These are phyloP conservation scores for Cercospora nicotianae DNA, from an alignment of 2,329 filamentous ascomycete genomes.

Conservation along the genomic window DNA sequence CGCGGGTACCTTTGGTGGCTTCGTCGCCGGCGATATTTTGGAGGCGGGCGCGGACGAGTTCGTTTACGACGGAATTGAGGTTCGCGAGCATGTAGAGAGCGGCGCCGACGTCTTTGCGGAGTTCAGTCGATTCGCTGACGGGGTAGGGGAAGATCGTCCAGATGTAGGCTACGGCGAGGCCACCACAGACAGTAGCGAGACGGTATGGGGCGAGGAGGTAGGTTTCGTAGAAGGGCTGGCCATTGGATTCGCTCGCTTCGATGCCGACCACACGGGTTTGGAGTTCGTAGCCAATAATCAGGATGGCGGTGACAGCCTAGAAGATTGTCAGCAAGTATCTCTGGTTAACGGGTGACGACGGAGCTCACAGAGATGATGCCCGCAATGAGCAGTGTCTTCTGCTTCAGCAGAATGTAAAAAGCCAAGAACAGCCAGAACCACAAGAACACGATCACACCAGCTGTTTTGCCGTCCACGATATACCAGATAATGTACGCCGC, in stretches of 20 bases:
- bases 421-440: constrained; percentile 65
- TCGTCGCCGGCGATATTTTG: constrained; percentile 57
- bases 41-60: constrained; percentile 63
- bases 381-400: constrained; percentile 62
- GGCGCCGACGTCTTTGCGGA: constrained; percentile 67
- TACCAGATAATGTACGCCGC: constrained; percentile 70
- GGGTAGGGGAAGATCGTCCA: constrained; percentile 77
- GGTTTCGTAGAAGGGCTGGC: constrained; percentile 68
- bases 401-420: constrained; percentile 69
- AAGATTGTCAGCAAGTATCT: not conserved
- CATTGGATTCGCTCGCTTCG: constrained; percentile 56
- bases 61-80: constrained; percentile 69
- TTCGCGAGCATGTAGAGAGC: constrained; percentile 72
- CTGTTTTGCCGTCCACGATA: constrained; percentile 63
- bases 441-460: constrained; percentile 67
- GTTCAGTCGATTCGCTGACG: constrained; percentile 67
- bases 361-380: constrained; percentile 55
- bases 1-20: constrained; percentile 52
- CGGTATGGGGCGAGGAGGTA: constrained; percentile 71
- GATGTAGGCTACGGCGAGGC: constrained; percentile 69
- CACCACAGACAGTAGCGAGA: constrained; percentile 65
- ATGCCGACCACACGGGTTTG: constrained; percentile 66
- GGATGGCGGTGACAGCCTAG: constrained; percentile 53
- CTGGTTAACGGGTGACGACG: not conserved
- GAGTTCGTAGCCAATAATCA: constrained; percentile 59